Base-by-base conservation (phyloP, 2,329 filamentous ascomycete species). In the Pseudonectria buxi region DNA sequence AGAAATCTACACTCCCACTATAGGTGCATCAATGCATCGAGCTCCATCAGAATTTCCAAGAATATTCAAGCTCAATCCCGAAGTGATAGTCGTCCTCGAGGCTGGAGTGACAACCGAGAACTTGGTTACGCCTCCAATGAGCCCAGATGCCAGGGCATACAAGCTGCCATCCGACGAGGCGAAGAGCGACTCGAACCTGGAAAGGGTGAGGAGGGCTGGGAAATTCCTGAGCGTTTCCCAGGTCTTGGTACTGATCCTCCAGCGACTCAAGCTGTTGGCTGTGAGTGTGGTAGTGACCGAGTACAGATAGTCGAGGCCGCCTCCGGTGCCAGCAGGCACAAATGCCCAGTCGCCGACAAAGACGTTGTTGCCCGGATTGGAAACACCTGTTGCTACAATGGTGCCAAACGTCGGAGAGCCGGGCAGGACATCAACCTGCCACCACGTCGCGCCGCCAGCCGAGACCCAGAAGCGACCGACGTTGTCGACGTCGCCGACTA, bases 231-330 rank as follows among this genome's bases (percentile, higher is more conserved):
- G 36, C 0, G 7, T 4, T 13, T 27, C 28, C 45, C 47, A 50
- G 1, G 7, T 41, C 1, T 39, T 16, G 0, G 43, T 33, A 0
- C 22, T 7, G 1, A 35, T n/a, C 0, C 31, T 37, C 37, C 48
- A 52, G 13, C 50, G 47, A 10, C 39, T 37, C 14, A 52, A 24
- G 7, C 41, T 47, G 2, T 37, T 46, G 10, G 22, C 10, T 0
- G 40, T 9, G 2, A 43, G 24, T 2, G 38, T 39, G 0, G 7
- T 14, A 4, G 35, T 28, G 4, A 44, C n/a, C 2, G 47, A 30
- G 3, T 49, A 50, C 9, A 50, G 40, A 3, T 37, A 49, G 14
- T 32, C 29, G 9, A 45, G 45, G 3, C 41, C 43, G 0, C 45
- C n/a, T n/a, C n/a, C n/a, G n/a, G n/a, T n/a, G n/a, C n/a, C 24